These are phyloP conservation scores for Phytophthora pluvialis DNA, from an alignment of 352 stramenopile genomes.

Conservation along the genomic window DNA sequence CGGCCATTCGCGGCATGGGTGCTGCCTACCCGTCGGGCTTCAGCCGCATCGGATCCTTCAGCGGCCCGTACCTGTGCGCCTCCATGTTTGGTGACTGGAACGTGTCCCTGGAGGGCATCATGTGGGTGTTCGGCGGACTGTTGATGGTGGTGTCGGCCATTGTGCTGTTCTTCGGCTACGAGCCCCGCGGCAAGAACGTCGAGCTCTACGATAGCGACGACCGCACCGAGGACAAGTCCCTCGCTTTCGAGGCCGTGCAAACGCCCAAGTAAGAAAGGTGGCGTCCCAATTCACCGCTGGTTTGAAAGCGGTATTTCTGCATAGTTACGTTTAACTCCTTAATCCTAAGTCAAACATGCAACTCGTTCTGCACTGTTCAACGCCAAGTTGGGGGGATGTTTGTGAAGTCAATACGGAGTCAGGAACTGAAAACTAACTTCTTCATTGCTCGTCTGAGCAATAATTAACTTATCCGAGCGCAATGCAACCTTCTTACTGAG, in stretches of 20 bases:
- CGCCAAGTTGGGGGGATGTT: no score
- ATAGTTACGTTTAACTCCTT: constrained; percentile 19
- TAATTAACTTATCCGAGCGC: not conserved
- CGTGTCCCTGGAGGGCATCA: constrained; percentile 64
- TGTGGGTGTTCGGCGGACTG: constrained; percentile 73
- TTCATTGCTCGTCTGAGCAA: no score
- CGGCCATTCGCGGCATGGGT: constrained; percentile 69
- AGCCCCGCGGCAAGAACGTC: constrained; percentile 72
- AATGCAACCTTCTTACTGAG: no score
- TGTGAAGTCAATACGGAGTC: no score
- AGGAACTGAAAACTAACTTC: no score
- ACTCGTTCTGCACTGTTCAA: constrained; percentile 6
- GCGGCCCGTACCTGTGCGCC: constrained; percentile 62
- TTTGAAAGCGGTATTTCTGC: constrained; percentile 24
- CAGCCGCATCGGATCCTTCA: constrained; percentile 71
- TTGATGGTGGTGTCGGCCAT: constrained; percentile 61
- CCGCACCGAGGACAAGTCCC: constrained; percentile 17
- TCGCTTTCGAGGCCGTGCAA: constrained; percentile 33
- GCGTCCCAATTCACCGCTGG: constrained; percentile 11
- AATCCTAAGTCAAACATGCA: constrained; percentile 10
- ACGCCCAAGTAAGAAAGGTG: constrained; percentile 28
- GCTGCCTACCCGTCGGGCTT: constrained; percentile 71
- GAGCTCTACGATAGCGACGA: constrained; percentile 51
- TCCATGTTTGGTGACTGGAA: constrained; percentile 68
- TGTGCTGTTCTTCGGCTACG: constrained; percentile 69